These are phyloP conservation scores for Candida sanyaensis DNA, from an alignment of 1,139 yeast genomes.

Conservation along the genomic window DNA sequence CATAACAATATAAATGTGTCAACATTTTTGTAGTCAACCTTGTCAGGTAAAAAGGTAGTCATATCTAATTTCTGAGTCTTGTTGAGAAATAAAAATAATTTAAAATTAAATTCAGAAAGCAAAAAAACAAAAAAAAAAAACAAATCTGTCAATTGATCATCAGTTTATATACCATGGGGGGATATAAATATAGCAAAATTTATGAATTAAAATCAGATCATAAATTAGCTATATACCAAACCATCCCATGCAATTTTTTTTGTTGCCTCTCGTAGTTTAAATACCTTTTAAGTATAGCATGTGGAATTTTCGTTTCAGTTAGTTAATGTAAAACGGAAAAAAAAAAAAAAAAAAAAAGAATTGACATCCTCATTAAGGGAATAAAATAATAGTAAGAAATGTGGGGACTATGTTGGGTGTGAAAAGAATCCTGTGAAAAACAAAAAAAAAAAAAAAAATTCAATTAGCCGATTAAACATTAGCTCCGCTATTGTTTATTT, in stretches of 20 bases:
- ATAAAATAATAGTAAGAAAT: background rate
- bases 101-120: background rate
- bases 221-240: background rate
- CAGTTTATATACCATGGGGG: background rate
- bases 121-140: background rate
- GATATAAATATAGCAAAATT: too few species aligned
- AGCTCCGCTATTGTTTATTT: background rate
- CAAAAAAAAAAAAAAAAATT: background rate
- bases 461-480: background rate
- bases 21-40: constrained; percentile 27
- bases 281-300: background rate
- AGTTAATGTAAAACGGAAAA: background rate
- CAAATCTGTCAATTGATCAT: background rate
- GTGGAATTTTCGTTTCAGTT: background rate
- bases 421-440: background rate
- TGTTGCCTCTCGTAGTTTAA: background rate
- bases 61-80: background rate
- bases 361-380: background rate
- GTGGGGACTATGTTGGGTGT: background rate
- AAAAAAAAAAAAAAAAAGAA: background rate
- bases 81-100: background rate
- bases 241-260: background rate
- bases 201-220: background rate
- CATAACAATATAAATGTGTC: constrained; percentile 28
- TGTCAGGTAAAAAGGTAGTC: constrained; percentile 17